These are phyloP conservation scores for Thelephora ganbajun DNA, from an alignment of 768 basidiomycete genomes.

Conservation along the genomic window DNA sequence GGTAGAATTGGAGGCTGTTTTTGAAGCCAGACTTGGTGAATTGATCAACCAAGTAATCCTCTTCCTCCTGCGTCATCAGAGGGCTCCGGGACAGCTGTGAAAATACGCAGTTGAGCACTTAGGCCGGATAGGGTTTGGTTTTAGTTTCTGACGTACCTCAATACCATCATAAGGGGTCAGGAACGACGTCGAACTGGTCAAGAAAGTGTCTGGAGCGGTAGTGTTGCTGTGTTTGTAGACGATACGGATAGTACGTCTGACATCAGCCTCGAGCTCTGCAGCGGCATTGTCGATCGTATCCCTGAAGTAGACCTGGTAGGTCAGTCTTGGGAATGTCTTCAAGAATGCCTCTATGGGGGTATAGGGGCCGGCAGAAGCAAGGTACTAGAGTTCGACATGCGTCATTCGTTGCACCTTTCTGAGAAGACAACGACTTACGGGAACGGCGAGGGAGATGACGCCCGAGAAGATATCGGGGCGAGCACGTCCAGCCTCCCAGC, in stretches of 20 bases:
- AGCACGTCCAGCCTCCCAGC: conserved; percentile 55
- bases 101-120: too few species aligned
- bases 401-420: neutral
- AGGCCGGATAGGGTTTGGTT: neutral
- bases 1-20: conserved; percentile 60
- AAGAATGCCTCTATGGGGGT: conserved; percentile 29
- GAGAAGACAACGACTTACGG: conserved; percentile 25
- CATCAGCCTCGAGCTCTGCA: conserved; percentile 39
- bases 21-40: conserved; percentile 44
- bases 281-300: conserved; percentile 30
- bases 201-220: conserved; percentile 41
- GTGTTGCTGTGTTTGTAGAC: conserved; percentile 37
- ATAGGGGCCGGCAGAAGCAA: conserved; percentile 37
- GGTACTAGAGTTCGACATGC: conserved; percentile 32
- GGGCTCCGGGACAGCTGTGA: conserved; percentile 44
- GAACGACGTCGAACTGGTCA: conserved; percentile 35
- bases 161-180: conserved; percentile 36
- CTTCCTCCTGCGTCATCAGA: conserved; percentile 46
- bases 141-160: conserved; percentile 16
- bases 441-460: conserved; percentile 44
- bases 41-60: conserved; percentile 57
- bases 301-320: conserved; percentile 56
- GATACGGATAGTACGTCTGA: conserved; percentile 42
- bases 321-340: conserved; percentile 32
- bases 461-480: conserved; percentile 50